Evolutionary conservation across 192 early-diverging fungal species (phyloP).

Genomic region (Funneliformis geosporum): DNA sequence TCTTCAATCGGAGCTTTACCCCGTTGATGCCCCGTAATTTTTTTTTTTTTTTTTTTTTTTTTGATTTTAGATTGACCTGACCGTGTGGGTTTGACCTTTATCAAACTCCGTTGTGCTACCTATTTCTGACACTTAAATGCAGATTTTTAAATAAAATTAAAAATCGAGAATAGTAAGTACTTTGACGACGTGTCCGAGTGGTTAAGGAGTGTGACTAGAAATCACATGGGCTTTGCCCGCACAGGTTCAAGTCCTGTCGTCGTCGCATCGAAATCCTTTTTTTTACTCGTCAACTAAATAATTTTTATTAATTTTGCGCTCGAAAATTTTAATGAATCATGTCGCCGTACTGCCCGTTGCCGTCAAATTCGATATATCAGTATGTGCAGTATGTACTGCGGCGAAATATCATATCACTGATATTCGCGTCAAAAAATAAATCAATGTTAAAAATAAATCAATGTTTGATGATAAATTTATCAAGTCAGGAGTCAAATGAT

Average conservation of each 20-base stretch:
- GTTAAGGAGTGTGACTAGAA: conserved; percentile 40
- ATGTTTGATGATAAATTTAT: too few species aligned
- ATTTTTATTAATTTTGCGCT: too few species aligned
- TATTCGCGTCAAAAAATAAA: too few species aligned
- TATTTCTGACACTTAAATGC: not conserved
- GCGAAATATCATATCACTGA: too few species aligned
- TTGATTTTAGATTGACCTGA: not conserved
- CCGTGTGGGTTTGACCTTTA: not conserved
- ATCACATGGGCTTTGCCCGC: conserved; percentile 38
- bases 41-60: too few species aligned
- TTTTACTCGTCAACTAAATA: not conserved
- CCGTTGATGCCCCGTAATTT: not conserved
- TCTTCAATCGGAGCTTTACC: not conserved
- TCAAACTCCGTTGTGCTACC: not conserved
- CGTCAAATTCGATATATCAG: too few species aligned
- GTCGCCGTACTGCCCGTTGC: too few species aligned
- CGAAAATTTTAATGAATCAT: too few species aligned
- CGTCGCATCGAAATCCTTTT: not conserved
- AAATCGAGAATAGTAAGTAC: not conserved
- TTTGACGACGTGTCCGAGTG: conserved; percentile 36
- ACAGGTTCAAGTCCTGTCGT: conserved; percentile 38
- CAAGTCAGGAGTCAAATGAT: too few species aligned
- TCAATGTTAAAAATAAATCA: too few species aligned
- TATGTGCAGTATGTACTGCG: too few species aligned
- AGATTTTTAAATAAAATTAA: not conserved